Evolutionary conservation across 2,329 filamentous ascomycete genomes (phyloP), one percentile per base, ranked within the genome.

Genomic region (Colletotrichum tropicicola): DNA sequence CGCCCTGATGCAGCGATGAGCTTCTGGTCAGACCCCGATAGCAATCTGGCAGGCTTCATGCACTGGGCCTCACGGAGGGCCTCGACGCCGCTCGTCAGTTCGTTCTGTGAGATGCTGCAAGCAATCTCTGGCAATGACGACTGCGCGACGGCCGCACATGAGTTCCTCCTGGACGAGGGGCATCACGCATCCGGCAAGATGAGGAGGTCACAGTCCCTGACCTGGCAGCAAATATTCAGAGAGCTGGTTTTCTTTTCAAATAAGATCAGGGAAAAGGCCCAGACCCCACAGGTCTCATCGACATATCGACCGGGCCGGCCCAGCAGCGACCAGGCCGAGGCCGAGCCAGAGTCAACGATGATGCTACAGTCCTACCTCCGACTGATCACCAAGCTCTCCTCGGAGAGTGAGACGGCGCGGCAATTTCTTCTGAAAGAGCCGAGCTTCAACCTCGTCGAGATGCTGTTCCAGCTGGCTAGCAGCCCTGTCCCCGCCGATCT

Each of bases 51-150:
- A 68, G 96, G 96, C 0, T 99, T 99, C 74, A 85, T 99, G 75
- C 92, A 97, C 68, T 99, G 96, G 96, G 92, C 94, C n/a, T 97
- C 96, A 4, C 91, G 93, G 70, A 87, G 96, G 71, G 94, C 97
- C 66, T 97, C 97, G 0, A 98, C 97, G 0, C 96, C 96, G n/a
- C 86, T 97, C 23, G 94, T 97, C 64, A 96, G 93, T 66, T 94
- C 95, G 12, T 99, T 98, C 71, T 99, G 96, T 77, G 95, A 98
- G 74, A 95, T 99, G 89, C 83, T 99, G 15, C 92, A 94, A 73
- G 91, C 94, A 1, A 90, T 99, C 49, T 93, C 96, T 0, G 89
- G 91, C 54, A 93, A 93, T 55, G 88, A 93, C 57, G 88, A 92
- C 56, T 96, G 93, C 71, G 95, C 96, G 27, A 90, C 91, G 57